A percentile compares a stretch with the other conserved stretches of the same genome.
phyloP scores from a whole-genome alignment of 306 rosid genomes.

The Malus orientalis region DNA sequence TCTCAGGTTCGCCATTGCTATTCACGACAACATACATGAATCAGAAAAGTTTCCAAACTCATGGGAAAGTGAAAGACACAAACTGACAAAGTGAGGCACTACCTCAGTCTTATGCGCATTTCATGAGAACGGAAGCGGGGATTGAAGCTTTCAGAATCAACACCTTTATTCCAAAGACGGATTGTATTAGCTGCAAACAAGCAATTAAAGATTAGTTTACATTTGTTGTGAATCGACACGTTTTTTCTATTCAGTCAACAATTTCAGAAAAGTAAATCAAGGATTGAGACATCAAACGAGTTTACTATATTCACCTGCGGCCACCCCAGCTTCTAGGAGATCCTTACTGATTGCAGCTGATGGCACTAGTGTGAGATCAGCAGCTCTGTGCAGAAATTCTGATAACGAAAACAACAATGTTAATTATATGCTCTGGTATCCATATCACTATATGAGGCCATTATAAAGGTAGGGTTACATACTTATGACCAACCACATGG shows the following conservation, averaged over 20 bases:
- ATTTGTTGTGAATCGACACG: not conserved
- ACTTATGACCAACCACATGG: constrained; percentile 98
- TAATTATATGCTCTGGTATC: constrained; percentile 8
- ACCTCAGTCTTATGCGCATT: constrained; percentile 85
- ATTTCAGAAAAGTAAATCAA: not conserved
- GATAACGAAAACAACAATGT: constrained; percentile 25
- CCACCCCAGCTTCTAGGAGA: constrained; percentile 68
- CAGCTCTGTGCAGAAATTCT: constrained; percentile 95
- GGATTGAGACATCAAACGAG: not conserved
- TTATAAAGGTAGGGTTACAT: constrained; percentile 21
- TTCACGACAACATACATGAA: constrained; percentile 8
- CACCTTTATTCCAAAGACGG: constrained; percentile 97
- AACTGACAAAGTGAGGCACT: constrained; percentile 7
- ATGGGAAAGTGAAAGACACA: not conserved
- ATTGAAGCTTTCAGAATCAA: constrained; percentile 85
- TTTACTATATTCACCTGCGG: constrained; percentile 53
- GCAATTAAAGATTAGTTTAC: constrained; percentile 6
- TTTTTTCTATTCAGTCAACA: not conserved
- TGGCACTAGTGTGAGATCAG: constrained; percentile 94
- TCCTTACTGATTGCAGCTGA: constrained; percentile 86
- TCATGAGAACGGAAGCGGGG: constrained; percentile 69
- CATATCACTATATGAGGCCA: not conserved
- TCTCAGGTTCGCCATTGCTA: constrained; percentile 84
- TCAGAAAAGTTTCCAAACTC: constrained; percentile 15
- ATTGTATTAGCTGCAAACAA: constrained; percentile 73